These are phyloP conservation scores for Fusarium sp. DNA, from an alignment of 2,329 filamentous ascomycete genomes.

Conservation along the genomic window DNA sequence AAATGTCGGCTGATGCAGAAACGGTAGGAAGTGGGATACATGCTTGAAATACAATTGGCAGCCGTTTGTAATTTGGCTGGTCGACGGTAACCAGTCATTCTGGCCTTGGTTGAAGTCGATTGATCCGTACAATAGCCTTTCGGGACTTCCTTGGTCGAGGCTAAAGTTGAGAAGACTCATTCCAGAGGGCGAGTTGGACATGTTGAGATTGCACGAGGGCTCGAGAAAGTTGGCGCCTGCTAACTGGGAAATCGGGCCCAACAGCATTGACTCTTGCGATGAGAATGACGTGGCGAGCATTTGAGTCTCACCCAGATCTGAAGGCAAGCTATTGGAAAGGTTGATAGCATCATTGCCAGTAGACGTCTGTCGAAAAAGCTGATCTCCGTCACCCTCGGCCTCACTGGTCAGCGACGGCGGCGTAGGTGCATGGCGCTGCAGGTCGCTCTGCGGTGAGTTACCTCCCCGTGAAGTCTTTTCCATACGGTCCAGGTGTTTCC, in stretches of 20 bases:
- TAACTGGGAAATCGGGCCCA: neutral
- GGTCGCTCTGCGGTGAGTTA: neutral
- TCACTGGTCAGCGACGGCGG: neutral
- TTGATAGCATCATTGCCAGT: neutral
- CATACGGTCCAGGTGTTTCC: constrained; percentile 50
- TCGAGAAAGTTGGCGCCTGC: constrained; percentile 6
- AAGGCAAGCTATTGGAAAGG: neutral
- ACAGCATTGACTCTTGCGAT: neutral
- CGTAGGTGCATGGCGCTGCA: constrained; percentile 1
- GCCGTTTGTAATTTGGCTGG: neutral
- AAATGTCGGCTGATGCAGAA: constrained; percentile 12
- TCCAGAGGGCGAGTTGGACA: neutral
- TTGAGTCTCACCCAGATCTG: neutral
- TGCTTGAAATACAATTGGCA: constrained; percentile 12
- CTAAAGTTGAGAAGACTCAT: constrained; percentile 10
- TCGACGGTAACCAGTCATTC: constrained; percentile 39
- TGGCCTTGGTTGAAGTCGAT: constrained; percentile 44
- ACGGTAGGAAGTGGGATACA: neutral
- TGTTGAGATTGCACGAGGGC: neutral
- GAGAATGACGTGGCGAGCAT: neutral
- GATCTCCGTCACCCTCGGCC: neutral
- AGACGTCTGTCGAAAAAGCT: neutral
- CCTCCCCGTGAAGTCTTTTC: neutral
- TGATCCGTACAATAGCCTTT: constrained; percentile 47
- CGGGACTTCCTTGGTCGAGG: constrained; percentile 31